phyloP scores from a whole-genome alignment of 768 basidiomycete species.

The Udeniomyces megalosporus region DNA sequence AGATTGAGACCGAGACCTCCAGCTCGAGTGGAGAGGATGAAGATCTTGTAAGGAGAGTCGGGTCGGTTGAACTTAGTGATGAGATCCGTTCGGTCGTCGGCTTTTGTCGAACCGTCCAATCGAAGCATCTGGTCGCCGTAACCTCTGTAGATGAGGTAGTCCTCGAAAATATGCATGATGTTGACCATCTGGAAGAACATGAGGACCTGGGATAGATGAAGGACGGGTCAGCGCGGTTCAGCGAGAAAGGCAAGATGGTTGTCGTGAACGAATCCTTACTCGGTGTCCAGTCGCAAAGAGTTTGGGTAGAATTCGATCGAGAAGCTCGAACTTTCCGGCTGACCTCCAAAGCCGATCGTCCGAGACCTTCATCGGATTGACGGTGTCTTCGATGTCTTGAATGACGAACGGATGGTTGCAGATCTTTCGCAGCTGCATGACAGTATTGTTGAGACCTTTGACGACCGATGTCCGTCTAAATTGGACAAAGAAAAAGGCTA shows the following conservation, averaged over 20 bases:
- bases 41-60: conserved; percentile 70
- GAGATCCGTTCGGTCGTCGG: conserved; percentile 54
- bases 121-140: conserved; percentile 59
- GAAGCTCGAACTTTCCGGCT: conserved; percentile 84
- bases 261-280: conserved; percentile 33
- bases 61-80: conserved; percentile 80
- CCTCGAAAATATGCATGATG: conserved; percentile 97
- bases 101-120: conserved; percentile 91
- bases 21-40: conserved; percentile 84
- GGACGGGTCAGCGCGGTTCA: neutral
- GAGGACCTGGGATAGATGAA: conserved; percentile 44
- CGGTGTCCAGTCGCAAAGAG: conserved; percentile 84
- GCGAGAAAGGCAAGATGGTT: neutral
- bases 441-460: conserved; percentile 79
- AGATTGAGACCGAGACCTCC: conserved; percentile 87
- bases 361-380: conserved; percentile 64
- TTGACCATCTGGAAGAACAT: conserved; percentile 99
- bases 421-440: conserved; percentile 96
- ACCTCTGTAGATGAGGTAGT: conserved; percentile 73
- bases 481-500: neutral
- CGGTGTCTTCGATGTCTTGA: conserved; percentile 82
- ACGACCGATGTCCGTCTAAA: conserved; percentile 30
- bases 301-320: conserved; percentile 83
- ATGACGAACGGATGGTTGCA: conserved; percentile 97
- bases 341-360: conserved; percentile 72